Percentiles rank a stretch among this genome's conserved stretches.
Conservation (phyloP, 768 basidiomycete genomes). For the Suillus variegatus region DNA sequence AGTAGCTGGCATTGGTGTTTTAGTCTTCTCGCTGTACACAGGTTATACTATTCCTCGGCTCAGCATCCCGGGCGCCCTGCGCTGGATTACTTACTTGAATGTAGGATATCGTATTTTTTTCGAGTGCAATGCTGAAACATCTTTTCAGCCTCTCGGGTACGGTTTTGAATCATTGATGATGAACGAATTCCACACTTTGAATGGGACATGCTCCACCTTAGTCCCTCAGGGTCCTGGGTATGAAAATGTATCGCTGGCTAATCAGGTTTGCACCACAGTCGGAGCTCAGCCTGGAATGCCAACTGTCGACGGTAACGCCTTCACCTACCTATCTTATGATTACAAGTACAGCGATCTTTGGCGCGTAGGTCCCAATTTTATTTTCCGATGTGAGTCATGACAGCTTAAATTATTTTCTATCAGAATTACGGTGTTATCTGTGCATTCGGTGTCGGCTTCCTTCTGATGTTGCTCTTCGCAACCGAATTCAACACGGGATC, state of each 20-base stretch:
- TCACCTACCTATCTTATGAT: conserved; percentile 45
- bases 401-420: background rate
- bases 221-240: conserved; percentile 68
- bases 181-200: conserved; percentile 78
- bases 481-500: conserved; percentile 52
- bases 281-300: conserved; percentile 63
- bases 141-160: background rate
- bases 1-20: conserved; percentile 51
- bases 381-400: background rate
- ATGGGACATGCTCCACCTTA: conserved; percentile 59
- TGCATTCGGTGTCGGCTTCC: conserved; percentile 63
- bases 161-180: conserved; percentile 70
- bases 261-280: conserved; percentile 77
- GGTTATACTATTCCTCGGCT: conserved; percentile 63
- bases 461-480: conserved; percentile 54
- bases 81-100: conserved; percentile 68
- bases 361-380: conserved; percentile 34
- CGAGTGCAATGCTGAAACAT: background rate
- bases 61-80: conserved; percentile 67
- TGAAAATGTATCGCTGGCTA: conserved; percentile 49
- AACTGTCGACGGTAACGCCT: conserved; percentile 63
- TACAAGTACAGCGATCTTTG: conserved; percentile 50
- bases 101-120: conserved; percentile 29
- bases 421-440: conserved; percentile 71
- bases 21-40: conserved; percentile 56